These are phyloP conservation scores for Asclepias syriaca DNA, from an alignment of 257 asterid species.

Conservation along the genomic window DNA sequence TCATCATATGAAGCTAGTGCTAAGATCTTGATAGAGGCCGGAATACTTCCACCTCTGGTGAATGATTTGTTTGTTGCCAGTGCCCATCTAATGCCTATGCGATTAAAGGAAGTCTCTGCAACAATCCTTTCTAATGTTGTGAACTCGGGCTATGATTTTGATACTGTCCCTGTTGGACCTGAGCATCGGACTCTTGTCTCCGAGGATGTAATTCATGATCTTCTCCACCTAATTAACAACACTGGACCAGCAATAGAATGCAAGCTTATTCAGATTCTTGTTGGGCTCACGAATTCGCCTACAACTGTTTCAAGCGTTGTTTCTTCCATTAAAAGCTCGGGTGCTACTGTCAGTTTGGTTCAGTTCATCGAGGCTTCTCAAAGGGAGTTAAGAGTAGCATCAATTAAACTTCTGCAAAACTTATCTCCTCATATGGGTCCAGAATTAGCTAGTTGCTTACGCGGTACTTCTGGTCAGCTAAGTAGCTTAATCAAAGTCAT, in stretches of 20 bases:
- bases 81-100: constrained; percentile 58
- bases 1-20: constrained; percentile 86
- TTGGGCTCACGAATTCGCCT: constrained; percentile 69
- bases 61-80: constrained; percentile 81
- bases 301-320: constrained; percentile 61
- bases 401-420: constrained; percentile 73
- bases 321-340: constrained; percentile 79
- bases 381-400: constrained; percentile 71
- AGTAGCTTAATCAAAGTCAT: constrained; percentile 59
- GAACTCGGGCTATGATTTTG: constrained; percentile 74
- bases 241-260: constrained; percentile 93
- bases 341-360: constrained; percentile 79
- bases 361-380: constrained; percentile 93
- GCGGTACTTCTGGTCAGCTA: constrained; percentile 72
- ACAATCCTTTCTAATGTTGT: constrained; percentile 81
- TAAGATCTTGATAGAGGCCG: constrained; percentile 71
- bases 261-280: constrained; percentile 87
- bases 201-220: constrained; percentile 68
- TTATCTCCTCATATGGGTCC: constrained; percentile 82
- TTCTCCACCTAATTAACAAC: constrained; percentile 82
- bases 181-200: constrained; percentile 77
- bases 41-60: constrained; percentile 91
- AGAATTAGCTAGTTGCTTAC: constrained; percentile 67
- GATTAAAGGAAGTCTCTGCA: constrained; percentile 82
- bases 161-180: constrained; percentile 64